Evolutionary conservation across 106 monocot genomes (phyloP).

Genomic region (Dendrobium huoshanense): DNA sequence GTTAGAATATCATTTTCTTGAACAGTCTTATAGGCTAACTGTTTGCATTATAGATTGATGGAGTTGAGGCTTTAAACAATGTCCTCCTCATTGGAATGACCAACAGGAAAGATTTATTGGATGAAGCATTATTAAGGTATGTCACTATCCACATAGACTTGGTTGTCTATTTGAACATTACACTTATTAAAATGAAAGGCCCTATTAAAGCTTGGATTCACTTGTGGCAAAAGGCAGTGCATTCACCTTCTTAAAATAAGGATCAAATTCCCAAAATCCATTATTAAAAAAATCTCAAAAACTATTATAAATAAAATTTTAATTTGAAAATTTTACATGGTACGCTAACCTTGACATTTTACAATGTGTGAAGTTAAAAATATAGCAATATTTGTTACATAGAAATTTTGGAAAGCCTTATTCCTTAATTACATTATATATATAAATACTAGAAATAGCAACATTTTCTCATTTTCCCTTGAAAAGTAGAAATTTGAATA

Average conservation of each 20-base stretch:
- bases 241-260: not conserved
- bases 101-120: slow-evolving; percentile 93
- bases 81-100: slow-evolving; percentile 99
- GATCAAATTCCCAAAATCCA: not conserved
- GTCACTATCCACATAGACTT: not conserved
- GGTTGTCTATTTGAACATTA: not conserved
- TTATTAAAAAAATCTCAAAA: not conserved
- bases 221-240: not conserved
- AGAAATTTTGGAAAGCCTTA: not conserved
- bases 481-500: not conserved
- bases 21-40: slow-evolving; percentile 8
- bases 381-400: not conserved
- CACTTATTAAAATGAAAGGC: not conserved
- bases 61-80: slow-evolving; percentile 94
- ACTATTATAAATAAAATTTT: not conserved
- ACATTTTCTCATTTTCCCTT: not conserved
- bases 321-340: not conserved
- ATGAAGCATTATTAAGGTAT: slow-evolving; percentile 94
- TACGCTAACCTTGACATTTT: not conserved
- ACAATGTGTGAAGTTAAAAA: not conserved
- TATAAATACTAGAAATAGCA: not conserved
- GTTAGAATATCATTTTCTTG: slow-evolving; percentile 3
- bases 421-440: not conserved
- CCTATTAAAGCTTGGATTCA: not conserved
- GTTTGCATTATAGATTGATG: slow-evolving; percentile 83